A percentile compares a stretch with the other conserved stretches of the same genome.
phyloP scores from a whole-genome alignment of 2,329 filamentous ascomycete species.

The Claviceps pusilla region DNA sequence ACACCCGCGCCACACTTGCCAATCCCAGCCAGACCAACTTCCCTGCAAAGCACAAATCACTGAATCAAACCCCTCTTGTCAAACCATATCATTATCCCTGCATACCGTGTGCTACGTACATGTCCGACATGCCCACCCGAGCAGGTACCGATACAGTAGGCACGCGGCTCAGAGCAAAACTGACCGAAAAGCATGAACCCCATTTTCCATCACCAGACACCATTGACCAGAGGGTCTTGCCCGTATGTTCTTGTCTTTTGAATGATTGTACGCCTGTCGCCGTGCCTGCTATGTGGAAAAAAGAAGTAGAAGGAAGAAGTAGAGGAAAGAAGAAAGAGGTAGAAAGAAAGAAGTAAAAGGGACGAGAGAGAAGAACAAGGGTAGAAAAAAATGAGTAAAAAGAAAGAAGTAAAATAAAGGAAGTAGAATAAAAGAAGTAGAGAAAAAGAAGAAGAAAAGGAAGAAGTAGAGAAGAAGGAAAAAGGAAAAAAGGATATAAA shows the following conservation, averaged over 20 bases:
- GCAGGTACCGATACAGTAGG: neutral
- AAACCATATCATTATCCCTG: neutral
- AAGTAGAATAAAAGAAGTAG: neutral
- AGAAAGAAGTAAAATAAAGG: neutral
- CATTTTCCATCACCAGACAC: neutral
- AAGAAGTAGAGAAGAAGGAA: neutral
- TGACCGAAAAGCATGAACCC: neutral
- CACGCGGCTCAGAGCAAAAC: neutral
- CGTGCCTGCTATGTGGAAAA: conserved; percentile 2
- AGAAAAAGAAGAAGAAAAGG: neutral
- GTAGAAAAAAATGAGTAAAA: neutral
- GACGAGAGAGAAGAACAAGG: neutral
- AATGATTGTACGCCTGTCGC: conserved; percentile 5
- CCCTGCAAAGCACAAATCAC: no score
- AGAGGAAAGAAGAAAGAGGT: neutral
- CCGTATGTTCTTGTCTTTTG: neutral
- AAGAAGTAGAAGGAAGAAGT: neutral
- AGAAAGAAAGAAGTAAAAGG: neutral
- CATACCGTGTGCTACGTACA: neutral
- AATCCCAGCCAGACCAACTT: no score
- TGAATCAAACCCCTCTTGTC: no score
- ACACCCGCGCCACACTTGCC: no score
- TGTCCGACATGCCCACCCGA: neutral
- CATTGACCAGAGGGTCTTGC: neutral
- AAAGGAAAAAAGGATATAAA: neutral